Evolutionary conservation across 345 rosid species (phyloP).

Genomic region (Balakata baccata): DNA sequence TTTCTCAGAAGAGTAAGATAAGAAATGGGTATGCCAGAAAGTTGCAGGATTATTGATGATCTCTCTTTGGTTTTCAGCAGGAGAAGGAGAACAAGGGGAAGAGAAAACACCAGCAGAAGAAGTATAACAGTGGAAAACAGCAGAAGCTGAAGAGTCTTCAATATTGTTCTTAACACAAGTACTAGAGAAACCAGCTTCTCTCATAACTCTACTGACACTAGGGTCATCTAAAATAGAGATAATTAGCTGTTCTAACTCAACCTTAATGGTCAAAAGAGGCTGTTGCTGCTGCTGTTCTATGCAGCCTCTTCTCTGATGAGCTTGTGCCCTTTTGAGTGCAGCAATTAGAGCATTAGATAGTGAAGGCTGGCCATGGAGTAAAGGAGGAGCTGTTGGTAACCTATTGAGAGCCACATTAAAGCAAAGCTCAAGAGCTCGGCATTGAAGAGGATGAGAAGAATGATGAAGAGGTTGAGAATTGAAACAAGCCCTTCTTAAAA

Average conservation of each 20-base stretch:
- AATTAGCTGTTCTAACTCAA: conserved; percentile 70
- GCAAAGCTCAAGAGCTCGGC: conserved; percentile 60
- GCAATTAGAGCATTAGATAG: conserved; percentile 54
- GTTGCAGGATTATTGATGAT: too few species aligned
- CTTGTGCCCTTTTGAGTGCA: conserved; percentile 53
- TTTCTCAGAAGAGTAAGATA: conserved; percentile 50
- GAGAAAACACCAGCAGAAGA: conserved; percentile 75
- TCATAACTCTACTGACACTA: conserved; percentile 85
- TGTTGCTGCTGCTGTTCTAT: conserved; percentile 47
- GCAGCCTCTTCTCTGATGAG: conserved; percentile 51
- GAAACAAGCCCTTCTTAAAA: conserved; percentile 48
- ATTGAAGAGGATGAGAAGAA: conserved; percentile 44
- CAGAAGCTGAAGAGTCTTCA: conserved; percentile 64
- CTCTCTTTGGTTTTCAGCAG: conserved; percentile 30
- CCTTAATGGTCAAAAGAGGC: conserved; percentile 56
- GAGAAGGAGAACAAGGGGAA: conserved; percentile 77
- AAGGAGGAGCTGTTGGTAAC: conserved; percentile 46
- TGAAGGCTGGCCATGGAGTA: conserved; percentile 46
- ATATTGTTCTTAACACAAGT: conserved; percentile 66
- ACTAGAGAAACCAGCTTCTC: conserved; percentile 90
- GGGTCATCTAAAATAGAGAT: conserved; percentile 79
- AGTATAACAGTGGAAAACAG: conserved; percentile 59
- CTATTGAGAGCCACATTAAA: conserved; percentile 54
- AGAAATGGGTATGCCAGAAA: conserved; percentile 49
- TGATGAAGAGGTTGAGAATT: conserved; percentile 42